These are phyloP conservation scores for Elsinoe perseae DNA, from an alignment of 2,329 filamentous ascomycete species.

Conservation along the genomic window DNA sequence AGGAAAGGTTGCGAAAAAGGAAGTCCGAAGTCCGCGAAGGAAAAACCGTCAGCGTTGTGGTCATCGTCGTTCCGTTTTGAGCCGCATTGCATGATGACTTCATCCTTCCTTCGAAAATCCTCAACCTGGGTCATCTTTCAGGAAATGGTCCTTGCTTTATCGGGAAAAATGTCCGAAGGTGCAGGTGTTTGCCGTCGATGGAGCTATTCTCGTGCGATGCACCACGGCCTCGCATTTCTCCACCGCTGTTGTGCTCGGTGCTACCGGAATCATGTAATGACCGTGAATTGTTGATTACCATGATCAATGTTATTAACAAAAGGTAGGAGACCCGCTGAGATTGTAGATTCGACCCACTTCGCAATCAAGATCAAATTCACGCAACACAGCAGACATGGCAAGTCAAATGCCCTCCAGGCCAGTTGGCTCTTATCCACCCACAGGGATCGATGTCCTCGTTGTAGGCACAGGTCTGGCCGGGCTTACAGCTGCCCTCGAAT, in stretches of 20 bases:
- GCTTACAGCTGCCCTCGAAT: conserved; percentile 27
- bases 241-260: neutral
- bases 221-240: conserved; percentile 4
- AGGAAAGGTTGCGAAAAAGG: neutral
- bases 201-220: neutral
- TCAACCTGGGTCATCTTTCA: conserved; percentile 7
- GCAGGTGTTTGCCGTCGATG: neutral
- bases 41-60: neutral
- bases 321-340: conserved; percentile 1
- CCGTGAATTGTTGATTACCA: conserved; percentile 4
- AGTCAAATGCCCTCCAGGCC: conserved; percentile 30
- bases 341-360: neutral
- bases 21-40: conserved; percentile 9
- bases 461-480: conserved; percentile 28
- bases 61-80: neutral
- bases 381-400: conserved; percentile 19
- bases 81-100: conserved; percentile 10
- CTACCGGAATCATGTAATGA: neutral
- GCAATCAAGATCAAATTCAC: neutral
- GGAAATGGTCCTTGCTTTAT: conserved; percentile 12
- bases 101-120: neutral
- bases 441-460: conserved; percentile 28
- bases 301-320: neutral
- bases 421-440: conserved; percentile 42
- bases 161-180: conserved; percentile 8